Conservation (phyloP, 345 rosid genomes). For the Geranium rotundifolium region DNA sequence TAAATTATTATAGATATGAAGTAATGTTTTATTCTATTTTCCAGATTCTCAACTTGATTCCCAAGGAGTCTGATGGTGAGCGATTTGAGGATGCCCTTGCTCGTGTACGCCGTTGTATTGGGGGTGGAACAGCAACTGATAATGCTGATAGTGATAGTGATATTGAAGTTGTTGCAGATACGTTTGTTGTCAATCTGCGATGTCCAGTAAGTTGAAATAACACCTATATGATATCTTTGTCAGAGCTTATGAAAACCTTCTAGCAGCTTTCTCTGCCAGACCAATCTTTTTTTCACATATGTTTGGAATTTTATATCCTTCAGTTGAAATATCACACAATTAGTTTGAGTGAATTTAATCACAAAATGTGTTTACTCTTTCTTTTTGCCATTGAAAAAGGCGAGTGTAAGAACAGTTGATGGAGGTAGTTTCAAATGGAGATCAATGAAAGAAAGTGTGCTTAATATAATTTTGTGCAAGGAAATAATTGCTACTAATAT, state of each 20-base stretch:
- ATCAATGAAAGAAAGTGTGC: too few species aligned
- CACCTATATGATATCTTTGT: neutral
- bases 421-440: too few species aligned
- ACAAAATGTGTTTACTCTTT: neutral
- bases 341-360: too few species aligned
- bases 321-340: neutral
- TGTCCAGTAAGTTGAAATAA: conserved; percentile 70
- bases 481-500: neutral
- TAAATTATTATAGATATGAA: too few species aligned
- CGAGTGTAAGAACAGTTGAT: too few species aligned
- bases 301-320: neutral
- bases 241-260: neutral
- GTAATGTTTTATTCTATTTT: conserved; percentile 10
- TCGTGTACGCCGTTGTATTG: conserved; percentile 76
- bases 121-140: conserved; percentile 59
- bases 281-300: neutral
- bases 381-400: too few species aligned
- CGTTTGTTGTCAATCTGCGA: conserved; percentile 65
- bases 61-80: conserved; percentile 70
- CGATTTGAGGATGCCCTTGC: conserved; percentile 60
- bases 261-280: neutral
- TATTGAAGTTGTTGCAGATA: conserved; percentile 87
- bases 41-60: conserved; percentile 71
- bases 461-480: neutral
- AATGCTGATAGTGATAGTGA: conserved; percentile 86